Evolutionary conservation across 805 yeast genomes (phyloP), one percentile per base, ranked within the genome.

Genomic region (Monosporozyma servazzii): DNA sequence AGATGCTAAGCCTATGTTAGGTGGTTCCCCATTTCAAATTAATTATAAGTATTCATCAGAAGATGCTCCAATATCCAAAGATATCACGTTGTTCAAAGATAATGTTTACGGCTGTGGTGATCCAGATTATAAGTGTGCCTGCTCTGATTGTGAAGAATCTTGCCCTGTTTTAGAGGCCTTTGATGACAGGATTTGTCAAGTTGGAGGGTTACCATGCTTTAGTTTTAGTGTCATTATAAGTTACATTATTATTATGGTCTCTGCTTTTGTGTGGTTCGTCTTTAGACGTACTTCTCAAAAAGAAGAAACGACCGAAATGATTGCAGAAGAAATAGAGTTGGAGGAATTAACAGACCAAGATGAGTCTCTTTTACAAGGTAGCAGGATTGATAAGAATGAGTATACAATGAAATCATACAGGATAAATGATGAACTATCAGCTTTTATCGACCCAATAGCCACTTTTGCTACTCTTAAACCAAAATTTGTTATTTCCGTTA

Each of bases 1-100:
- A 11, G 98, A 91, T 64, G 95, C 88, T 59, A 90, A 91, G 66
- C 98, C 98, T 0, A 58, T 88, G 59, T 72, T 91, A 3, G 97
- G 98, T 0, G 99, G 99, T 0, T 88, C 96, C 0, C 97, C 97
- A 0, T 88, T 91, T 65, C 98, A 91, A 65, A 90, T 91, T 54
- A 84, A 89, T 64, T 89, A 81, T 66, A 69, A 72, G 2, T 87
- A 80, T 71, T 71, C 71, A 17, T 58, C 65, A 3, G 25, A 54
- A 27, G 53, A 50, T 21, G 68, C 69, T 27, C 61, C 63, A 10
- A 53, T 54, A 4, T 23, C 49, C 3, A 13, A 55, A n/a, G 52
- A 53, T 13, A 48, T 48, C 9, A 25, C 36, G 3, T 52, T 53
- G 8, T 63, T 63, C 51, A 53, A 63, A 53, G 55, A 53, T 48